phyloP scores from a whole-genome alignment of 2,329 filamentous ascomycete species.

The Nectriaceae sp. region DNA sequence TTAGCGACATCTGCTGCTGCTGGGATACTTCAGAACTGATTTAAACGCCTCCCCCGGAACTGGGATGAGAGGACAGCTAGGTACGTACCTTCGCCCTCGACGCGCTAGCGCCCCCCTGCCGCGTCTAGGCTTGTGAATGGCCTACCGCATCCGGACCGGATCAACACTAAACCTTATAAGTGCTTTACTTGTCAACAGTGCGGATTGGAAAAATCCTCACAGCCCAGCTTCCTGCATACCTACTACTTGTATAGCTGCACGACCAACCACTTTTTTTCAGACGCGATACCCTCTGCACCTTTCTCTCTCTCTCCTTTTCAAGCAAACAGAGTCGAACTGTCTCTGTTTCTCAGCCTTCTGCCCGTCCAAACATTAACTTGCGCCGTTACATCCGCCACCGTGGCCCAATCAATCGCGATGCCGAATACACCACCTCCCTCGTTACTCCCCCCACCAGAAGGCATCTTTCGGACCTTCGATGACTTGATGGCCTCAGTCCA shows the following conservation, averaged over 20 bases:
- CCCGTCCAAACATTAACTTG: background rate
- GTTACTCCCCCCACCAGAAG: conserved; percentile 59
- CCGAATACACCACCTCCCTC: conserved; percentile 49
- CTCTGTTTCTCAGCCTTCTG: conserved; percentile 3
- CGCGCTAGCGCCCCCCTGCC: conserved; percentile 18
- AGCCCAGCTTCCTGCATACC: conserved; percentile 38
- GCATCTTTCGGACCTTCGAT: conserved; percentile 61
- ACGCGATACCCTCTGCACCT: conserved; percentile 21
- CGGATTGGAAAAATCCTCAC: conserved; percentile 45
- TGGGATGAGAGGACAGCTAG: too few species aligned
- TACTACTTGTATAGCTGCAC: conserved; percentile 19
- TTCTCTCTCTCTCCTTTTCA: conserved; percentile 10
- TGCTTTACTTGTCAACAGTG: conserved; percentile 38
- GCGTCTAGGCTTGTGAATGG: conserved; percentile 30
- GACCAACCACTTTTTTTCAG: conserved; percentile 20
- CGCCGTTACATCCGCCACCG: conserved; percentile 25
- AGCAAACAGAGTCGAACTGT: conserved; percentile 6
- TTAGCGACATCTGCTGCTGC: too few species aligned
- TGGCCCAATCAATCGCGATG: conserved; percentile 42
- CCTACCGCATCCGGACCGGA: conserved; percentile 34
- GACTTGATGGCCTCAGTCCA: conserved; percentile 60
- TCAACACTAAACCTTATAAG: conserved; percentile 43
- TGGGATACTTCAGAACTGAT: too few species aligned
- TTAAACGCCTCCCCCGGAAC: too few species aligned
- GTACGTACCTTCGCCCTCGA: background rate